Conservation (phyloP, 371 early-diverging fungal species). For the Syncephalastrum monosporum region DNA sequence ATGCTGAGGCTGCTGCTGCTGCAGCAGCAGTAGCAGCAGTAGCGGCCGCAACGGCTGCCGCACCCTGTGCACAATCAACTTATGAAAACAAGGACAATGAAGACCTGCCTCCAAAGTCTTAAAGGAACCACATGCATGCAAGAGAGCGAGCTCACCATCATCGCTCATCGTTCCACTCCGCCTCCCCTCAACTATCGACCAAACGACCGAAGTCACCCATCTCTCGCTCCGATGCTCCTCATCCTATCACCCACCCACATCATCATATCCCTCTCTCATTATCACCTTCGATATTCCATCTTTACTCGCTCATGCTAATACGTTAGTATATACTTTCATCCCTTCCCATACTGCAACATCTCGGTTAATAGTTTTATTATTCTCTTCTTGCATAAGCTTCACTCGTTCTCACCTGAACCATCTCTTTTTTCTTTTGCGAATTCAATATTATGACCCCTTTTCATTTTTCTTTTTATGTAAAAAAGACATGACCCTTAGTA, state of each 20-base stretch:
- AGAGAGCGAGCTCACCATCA: too few species aligned
- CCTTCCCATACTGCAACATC: background rate
- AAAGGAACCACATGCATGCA: too few species aligned
- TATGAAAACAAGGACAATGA: background rate
- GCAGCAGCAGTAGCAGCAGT: conserved; percentile 4
- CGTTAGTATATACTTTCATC: background rate
- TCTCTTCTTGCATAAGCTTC: conserved; percentile 1
- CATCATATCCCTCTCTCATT: background rate
- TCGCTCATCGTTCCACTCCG: too few species aligned
- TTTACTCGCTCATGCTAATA: background rate
- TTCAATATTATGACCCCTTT: conserved; percentile 1
- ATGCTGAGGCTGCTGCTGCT: background rate
- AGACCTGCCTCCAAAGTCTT: too few species aligned
- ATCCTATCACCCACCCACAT: background rate
- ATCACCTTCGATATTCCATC: conserved; percentile 3
- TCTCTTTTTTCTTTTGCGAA: conserved; percentile 4
- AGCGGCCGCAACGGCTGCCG: background rate
- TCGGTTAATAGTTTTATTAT: background rate
- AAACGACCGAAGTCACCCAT: too few species aligned
- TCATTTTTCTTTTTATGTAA: background rate
- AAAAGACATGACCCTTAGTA: background rate
- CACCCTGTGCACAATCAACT: background rate
- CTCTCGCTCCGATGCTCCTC: background rate
- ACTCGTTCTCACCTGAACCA: background rate
- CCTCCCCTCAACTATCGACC: too few species aligned